A percentile compares a stretch with the other conserved stretches of the same genome.
phyloP scores from a whole-genome alignment of 1,139 yeast species.

The Protomyces inundatus region DNA sequence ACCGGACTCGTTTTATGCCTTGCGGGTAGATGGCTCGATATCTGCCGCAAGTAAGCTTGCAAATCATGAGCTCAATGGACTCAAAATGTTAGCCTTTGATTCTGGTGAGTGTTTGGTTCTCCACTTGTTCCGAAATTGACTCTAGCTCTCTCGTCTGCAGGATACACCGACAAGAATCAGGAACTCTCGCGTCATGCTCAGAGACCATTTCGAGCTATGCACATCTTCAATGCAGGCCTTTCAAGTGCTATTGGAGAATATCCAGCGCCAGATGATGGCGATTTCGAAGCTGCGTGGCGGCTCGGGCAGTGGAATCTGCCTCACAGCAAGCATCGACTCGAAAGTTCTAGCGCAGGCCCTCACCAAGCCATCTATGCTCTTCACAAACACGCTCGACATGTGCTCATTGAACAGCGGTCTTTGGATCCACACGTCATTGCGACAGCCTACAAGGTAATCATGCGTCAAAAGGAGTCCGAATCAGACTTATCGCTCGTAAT shows the following conservation, averaged over 20 bases:
- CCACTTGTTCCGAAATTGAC: conserved; percentile 12
- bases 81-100: conserved; percentile 47
- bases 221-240: neutral
- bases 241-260: too few relatives aligned
- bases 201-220: neutral
- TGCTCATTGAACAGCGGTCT: neutral
- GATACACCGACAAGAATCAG: too few relatives aligned
- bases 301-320: conserved; percentile 68
- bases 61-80: conserved; percentile 42
- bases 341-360: conserved; percentile 40
- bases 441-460: neutral
- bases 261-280: conserved; percentile 29
- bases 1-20: conserved; percentile 21
- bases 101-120: conserved; percentile 45
- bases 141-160: conserved; percentile 27
- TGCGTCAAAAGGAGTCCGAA: neutral
- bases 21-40: conserved; percentile 46
- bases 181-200: too few relatives aligned
- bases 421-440: neutral
- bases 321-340: conserved; percentile 36
- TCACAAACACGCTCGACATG: neutral
- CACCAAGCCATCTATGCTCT: neutral
- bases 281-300: conserved; percentile 62
- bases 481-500: neutral
- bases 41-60: conserved; percentile 45